phyloP scores from a whole-genome alignment of 306 rosid species.

The Hippophae tibetana region DNA sequence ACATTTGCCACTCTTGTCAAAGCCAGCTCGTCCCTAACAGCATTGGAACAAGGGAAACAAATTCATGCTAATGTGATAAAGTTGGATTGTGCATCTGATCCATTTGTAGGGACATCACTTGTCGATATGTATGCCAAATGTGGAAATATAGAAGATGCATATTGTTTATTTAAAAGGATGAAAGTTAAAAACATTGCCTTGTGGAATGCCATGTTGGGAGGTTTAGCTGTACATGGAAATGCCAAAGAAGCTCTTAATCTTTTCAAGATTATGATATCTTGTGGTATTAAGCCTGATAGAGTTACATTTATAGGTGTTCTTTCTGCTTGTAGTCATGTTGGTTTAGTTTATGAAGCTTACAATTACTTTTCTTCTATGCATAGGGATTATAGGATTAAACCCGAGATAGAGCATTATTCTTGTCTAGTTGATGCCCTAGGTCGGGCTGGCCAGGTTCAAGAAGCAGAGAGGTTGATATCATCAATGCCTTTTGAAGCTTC shows the following conservation, averaged over 20 bases:
- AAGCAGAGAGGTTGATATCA: slow-evolving; percentile 54
- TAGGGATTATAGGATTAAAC: slow-evolving; percentile 39
- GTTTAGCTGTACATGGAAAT: slow-evolving; percentile 76
- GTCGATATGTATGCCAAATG: slow-evolving; percentile 89
- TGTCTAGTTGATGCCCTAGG: slow-evolving; percentile 78
- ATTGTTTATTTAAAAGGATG: slow-evolving; percentile 41
- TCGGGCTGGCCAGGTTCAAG: slow-evolving; percentile 59
- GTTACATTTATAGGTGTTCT: slow-evolving; percentile 71
- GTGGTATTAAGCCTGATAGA: slow-evolving; percentile 44
- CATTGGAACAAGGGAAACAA: slow-evolving; percentile 74
- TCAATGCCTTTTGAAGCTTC: slow-evolving; percentile 85
- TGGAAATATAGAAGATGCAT: slow-evolving; percentile 64
- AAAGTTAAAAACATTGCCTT: slow-evolving; percentile 33
- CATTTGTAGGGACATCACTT: slow-evolving; percentile 68
- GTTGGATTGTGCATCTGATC: slow-evolving; percentile 47
- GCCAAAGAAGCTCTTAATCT: slow-evolving; percentile 59
- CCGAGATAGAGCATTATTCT: slow-evolving; percentile 66
- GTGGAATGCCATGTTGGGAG: slow-evolving; percentile 82
- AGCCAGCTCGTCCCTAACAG: slow-evolving; percentile 58
- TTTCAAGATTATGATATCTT: slow-evolving; percentile 46
- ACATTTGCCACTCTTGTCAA: slow-evolving; percentile 73
- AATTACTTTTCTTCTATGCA: slow-evolving; percentile 52
- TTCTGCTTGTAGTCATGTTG: slow-evolving; percentile 75
- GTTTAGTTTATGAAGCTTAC: slow-evolving; percentile 56
- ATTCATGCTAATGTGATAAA: slow-evolving; percentile 71